Base-by-base conservation (phyloP, 2,329 filamentous ascomycete species). In the Aspergillus sojae region DNA sequence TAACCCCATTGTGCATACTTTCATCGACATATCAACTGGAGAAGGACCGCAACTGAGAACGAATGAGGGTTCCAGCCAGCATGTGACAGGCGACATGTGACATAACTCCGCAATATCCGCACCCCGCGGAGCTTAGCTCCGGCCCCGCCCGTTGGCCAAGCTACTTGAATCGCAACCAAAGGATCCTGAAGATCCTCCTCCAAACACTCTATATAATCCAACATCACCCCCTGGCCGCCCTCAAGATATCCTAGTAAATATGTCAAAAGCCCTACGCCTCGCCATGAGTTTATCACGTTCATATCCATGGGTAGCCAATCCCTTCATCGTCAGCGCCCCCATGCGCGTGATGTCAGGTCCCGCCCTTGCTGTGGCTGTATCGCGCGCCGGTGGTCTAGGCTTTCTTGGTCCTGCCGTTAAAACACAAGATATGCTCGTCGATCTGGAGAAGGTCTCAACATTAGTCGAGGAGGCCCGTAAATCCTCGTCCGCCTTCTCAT, bases 271-370 rank as follows among this genome's bases (percentile, higher is more conserved):
- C 6, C 21, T 30, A 4, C 39, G 52, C 5, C 60, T 58, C 14
- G 30, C 61, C n/a, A 19, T 53, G 7, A 7, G 23, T 21, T 52
- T 66, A n/a, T 19, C 57, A 6, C 52, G 39, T 21, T 3, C 14
- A 64, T 89, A 89, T 70, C 86, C 88, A 68, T 91, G 88, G 88
- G 83, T 81, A 5, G 74, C 80, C n/a, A 70, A 75, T 2, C 89
- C 89, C 1, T 77, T 92, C 21, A 83, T 93, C 26, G 81, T 86
- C 60, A 80, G 83, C 60, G 91, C 89, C 2, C 91, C 91, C 0
- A 93, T 93, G 91, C 86, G 89, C 57, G 81, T 89, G 26, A 87
- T 92, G 67, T 80, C 83, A 65, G 84, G 78, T 70, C 85, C 75
- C 63, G 83, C 74, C 0, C 81, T 93, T 2, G 88, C 89, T 2